phyloP scores from a whole-genome alignment of 805 yeast species.

The Wickerhamiella cacticola region DNA sequence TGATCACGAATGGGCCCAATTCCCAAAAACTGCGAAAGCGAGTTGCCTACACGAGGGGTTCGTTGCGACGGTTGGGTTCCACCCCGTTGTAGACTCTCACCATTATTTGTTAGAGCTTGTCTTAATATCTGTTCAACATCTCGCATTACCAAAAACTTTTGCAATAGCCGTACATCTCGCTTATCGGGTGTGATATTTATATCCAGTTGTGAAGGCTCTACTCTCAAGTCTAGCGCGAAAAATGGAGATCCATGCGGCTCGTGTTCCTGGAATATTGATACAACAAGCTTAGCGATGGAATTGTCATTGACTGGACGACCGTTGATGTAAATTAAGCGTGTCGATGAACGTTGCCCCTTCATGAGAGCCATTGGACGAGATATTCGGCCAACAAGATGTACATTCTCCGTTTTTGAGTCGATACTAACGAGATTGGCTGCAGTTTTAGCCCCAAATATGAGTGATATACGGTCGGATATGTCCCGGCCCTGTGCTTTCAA shows the following conservation, averaged over 20 bases:
- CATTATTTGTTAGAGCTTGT: conserved; percentile 35
- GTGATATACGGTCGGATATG: conserved; percentile 42
- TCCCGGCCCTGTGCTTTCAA: conserved; percentile 37
- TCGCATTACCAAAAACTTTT: conserved; percentile 51
- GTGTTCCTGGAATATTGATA: conserved; percentile 60
- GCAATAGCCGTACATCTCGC: conserved; percentile 52
- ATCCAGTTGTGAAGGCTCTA: conserved; percentile 44
- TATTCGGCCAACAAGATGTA: conserved; percentile 41
- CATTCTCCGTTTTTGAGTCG: conserved; percentile 17
- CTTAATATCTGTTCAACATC: conserved; percentile 40
- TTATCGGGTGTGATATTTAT: conserved; percentile 91
- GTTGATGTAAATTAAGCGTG: conserved; percentile 68
- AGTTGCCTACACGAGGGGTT: background rate
- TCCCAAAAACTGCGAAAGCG: background rate
- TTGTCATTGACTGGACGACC: conserved; percentile 58
- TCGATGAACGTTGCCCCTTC: conserved; percentile 58
- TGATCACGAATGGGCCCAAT: conserved; percentile 2
- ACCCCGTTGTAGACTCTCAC: conserved; percentile 30
- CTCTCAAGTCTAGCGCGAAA: conserved; percentile 45
- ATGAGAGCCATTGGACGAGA: conserved; percentile 67
- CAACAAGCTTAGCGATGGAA: conserved; percentile 44
- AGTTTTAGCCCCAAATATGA: conserved; percentile 60
- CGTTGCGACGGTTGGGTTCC: conserved; percentile 11
- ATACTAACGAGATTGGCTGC: conserved; percentile 46
- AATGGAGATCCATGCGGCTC: conserved; percentile 67